Evolutionary conservation across 2,329 filamentous ascomycete genomes (phyloP).

Genomic region (Aspergillus jensenii): DNA sequence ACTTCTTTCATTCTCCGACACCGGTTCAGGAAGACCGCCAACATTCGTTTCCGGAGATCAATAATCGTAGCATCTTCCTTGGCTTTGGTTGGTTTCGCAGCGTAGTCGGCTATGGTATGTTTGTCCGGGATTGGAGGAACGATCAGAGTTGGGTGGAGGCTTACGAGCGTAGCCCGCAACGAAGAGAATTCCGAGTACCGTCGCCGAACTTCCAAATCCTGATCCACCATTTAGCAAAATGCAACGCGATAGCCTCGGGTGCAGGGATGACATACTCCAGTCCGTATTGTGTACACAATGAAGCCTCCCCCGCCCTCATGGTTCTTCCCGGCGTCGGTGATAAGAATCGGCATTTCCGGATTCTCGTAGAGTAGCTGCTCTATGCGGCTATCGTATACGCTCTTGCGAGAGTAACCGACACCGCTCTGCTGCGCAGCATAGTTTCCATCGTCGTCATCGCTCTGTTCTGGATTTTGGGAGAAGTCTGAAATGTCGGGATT

Average conservation of each 20-base stretch:
- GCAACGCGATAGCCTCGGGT: no score
- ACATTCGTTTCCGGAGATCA: conserved; percentile 93
- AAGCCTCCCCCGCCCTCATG: conserved; percentile 86
- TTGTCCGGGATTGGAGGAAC: conserved; percentile 98
- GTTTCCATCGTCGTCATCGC: conserved; percentile 60
- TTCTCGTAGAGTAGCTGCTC: conserved; percentile 98
- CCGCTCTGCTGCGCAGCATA: conserved; percentile 54
- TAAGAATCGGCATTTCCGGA: conserved; percentile 82
- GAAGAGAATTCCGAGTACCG: conserved; percentile 97
- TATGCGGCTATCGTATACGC: conserved; percentile 89
- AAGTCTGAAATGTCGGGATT: conserved; percentile 65
- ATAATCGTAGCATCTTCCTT: conserved; percentile 98
- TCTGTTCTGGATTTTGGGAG: conserved; percentile 53
- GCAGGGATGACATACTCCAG: conserved; percentile 63
- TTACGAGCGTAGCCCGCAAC: conserved; percentile 80
- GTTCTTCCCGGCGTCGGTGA: conserved; percentile 95
- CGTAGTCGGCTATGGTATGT: conserved; percentile 98
- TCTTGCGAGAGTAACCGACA: conserved; percentile 58
- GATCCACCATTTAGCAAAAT: conserved; percentile 1
- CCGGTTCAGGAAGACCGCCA: conserved; percentile 90
- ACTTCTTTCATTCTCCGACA: conserved; percentile 92
- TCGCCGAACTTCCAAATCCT: conserved; percentile 94
- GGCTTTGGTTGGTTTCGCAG: conserved; percentile 94
- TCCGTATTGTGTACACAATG: conserved; percentile 96
- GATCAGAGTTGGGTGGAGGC: conserved; percentile 90